Evolutionary conservation across 257 asterid genomes (phyloP), one percentile per base, ranked within the genome.

Genomic region (Prunella vulgaris): DNA sequence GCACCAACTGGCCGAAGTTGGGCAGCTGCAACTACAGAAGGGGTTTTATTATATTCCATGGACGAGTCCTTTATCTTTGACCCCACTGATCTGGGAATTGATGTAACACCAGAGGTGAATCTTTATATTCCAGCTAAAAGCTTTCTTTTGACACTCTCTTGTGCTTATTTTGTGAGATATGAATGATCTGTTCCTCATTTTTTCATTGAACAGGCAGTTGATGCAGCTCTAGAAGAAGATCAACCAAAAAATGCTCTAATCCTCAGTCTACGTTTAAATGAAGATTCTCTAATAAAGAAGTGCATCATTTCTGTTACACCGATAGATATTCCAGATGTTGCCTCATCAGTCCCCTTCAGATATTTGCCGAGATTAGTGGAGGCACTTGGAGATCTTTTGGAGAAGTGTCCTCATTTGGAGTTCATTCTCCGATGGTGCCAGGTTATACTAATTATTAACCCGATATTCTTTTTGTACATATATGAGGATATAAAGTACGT

Each of bases 1-100:
- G 88, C 99, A 53, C 99, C 97, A n/a, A 94, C 99, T 44, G 99
- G 99, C 52, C 85, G 97, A 68, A 91, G 84, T 75, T 94, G 97
- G 96, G 95, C 99, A 53, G 99, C 99, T 65, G 99, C 99, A 64
- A 94, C 99, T 35, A 91, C 97, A 21, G 99, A 94, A 83, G 99
- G 99, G 60, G 97, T 94, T 38, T 69, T 90, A 76, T 13, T 94
- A 56, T 94, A 91, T 77, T 83, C 96, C 42, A 89, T 94, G 96
- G 99, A 94, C 28, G 97, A 91, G 61, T 82, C 96, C 67, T 86
- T 90, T 72, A 91, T 94, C 75, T 90, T 94, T 74, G 99, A 94
- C 76, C 99, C 99, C 63, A 94, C 99, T 13, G 99, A 94, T 82
- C 97, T 94, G 65, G 99, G 89, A 77, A 84, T 94, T 27, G 99